Conservation (phyloP, 2,329 filamentous ascomycete species). For the Pseudopithomyces chartarum region DNA sequence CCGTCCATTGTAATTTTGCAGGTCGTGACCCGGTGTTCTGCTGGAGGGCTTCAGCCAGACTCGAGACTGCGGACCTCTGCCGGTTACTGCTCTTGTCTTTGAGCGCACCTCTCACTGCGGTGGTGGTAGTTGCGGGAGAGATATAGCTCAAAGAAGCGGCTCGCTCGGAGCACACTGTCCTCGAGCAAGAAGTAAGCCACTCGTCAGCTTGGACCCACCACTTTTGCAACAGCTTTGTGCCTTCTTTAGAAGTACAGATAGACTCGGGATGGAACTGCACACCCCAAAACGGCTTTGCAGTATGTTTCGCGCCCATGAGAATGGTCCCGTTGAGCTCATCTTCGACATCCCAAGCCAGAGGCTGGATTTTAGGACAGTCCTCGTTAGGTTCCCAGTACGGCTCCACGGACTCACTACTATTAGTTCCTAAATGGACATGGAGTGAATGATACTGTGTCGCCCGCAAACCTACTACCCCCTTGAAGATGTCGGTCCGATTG, state of each 20-base stretch:
- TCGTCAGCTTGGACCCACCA: conserved; percentile 70
- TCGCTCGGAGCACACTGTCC: not conserved
- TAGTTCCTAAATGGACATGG: conserved; percentile 37
- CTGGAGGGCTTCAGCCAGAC: not conserved
- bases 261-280: conserved; percentile 89
- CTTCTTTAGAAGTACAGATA: conserved; percentile 71
- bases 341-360: conserved; percentile 48
- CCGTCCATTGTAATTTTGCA: not conserved
- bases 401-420: conserved; percentile 24
- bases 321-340: conserved; percentile 53
- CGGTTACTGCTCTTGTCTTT: not conserved
- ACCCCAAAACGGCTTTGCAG: conserved; percentile 72
- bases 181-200: conserved; percentile 50
- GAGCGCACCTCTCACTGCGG: not conserved
- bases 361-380: conserved; percentile 31
- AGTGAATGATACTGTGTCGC: conserved; percentile 76
- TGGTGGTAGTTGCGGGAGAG: not conserved
- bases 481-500: conserved; percentile 65
- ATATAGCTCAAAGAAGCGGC: not conserved
- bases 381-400: conserved; percentile 32
- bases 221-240: conserved; percentile 66
- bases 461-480: conserved; percentile 59
- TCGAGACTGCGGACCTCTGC: not conserved
- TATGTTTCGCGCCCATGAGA: conserved; percentile 74
- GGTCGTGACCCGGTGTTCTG: not conserved